A percentile compares a stretch with the other conserved stretches of the same genome.
phyloP scores from a whole-genome alignment of 345 rosid species.

The Eucalyptus polybractea region DNA sequence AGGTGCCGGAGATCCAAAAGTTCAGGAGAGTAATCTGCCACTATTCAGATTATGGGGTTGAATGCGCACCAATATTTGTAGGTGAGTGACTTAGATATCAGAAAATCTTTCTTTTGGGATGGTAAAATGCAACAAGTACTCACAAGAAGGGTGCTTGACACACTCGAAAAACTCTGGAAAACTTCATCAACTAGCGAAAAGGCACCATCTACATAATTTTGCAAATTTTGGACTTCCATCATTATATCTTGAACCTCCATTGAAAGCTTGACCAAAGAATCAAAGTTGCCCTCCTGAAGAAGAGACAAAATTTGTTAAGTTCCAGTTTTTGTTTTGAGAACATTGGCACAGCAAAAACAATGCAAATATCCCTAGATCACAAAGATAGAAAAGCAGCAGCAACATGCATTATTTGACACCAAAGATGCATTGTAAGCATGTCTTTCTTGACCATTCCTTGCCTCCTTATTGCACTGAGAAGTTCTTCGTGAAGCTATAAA shows the following conservation, averaged over 20 bases:
- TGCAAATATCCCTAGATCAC: neutral
- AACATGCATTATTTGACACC: slow-evolving; percentile 21
- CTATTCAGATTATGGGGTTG: neutral
- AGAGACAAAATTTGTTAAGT: neutral
- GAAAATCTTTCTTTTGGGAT: neutral
- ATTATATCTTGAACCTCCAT: slow-evolving; percentile 39
- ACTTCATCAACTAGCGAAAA: slow-evolving; percentile 43
- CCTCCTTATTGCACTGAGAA: slow-evolving; percentile 54
- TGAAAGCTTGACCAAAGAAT: slow-evolving; percentile 24
- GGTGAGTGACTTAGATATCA: neutral
- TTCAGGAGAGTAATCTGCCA: neutral
- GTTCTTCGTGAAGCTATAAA: slow-evolving; percentile 47
- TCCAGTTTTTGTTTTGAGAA: neutral
- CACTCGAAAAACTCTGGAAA: slow-evolving; percentile 37
- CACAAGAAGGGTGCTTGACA: slow-evolving; percentile 33
- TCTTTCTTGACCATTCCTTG: slow-evolving; percentile 35
- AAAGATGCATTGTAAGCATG: slow-evolving; percentile 29
- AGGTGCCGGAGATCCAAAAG: neutral
- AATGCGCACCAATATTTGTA: neutral
- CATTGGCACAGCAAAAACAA: neutral
- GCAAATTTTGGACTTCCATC: slow-evolving; percentile 34
- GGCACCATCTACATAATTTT: slow-evolving; percentile 26
- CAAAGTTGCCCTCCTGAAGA: slow-evolving; percentile 15
- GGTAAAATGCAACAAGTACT: slow-evolving; percentile 9
- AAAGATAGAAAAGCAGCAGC: neutral